These are phyloP conservation scores for Cytospora schulzeri DNA, from an alignment of 2,329 filamentous ascomycete genomes.

Conservation along the genomic window DNA sequence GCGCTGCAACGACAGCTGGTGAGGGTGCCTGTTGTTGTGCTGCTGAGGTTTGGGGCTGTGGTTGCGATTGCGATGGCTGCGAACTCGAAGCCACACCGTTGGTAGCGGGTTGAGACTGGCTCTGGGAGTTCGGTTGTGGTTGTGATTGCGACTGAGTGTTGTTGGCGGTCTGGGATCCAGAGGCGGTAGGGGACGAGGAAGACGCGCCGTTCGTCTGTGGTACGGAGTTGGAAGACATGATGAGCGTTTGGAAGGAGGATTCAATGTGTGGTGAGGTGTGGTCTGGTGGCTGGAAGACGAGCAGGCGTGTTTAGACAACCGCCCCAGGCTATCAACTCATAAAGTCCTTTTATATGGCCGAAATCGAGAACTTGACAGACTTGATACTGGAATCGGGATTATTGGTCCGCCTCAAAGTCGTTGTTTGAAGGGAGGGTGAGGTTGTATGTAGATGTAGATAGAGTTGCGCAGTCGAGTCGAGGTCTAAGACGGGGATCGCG, in stretches of 20 bases:
- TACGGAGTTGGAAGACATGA: slow-evolving; percentile 37
- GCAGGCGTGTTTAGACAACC: neutral
- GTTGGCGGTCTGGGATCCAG: slow-evolving; percentile 30
- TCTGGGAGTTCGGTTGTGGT: slow-evolving; percentile 23
- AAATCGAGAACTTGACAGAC: neutral
- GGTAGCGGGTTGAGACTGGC: slow-evolving; percentile 36
- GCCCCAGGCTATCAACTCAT: neutral
- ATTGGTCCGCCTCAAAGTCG: neutral
- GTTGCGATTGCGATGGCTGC: slow-evolving; percentile 33
- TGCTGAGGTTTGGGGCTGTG: slow-evolving; percentile 34
- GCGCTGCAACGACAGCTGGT: slow-evolving; percentile 30
- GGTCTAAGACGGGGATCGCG: neutral
- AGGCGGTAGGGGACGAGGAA: slow-evolving; percentile 41
- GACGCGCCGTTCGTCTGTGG: slow-evolving; percentile 59
- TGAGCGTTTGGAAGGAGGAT: slow-evolving; percentile 15
- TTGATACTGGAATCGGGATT: neutral
- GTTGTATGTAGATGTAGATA: neutral
- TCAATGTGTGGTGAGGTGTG: slow-evolving; percentile 3
- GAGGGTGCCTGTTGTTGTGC: slow-evolving; percentile 26
- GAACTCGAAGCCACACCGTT: slow-evolving; percentile 24
- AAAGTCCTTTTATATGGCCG: neutral
- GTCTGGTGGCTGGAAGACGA: neutral
- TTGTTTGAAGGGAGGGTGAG: neutral
- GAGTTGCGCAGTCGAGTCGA: neutral
- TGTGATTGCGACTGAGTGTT: slow-evolving; percentile 29